Evolutionary conservation across 257 asterid species (phyloP), one percentile per base, ranked within the genome.

Genomic region (Voacanga thouarsii): DNA sequence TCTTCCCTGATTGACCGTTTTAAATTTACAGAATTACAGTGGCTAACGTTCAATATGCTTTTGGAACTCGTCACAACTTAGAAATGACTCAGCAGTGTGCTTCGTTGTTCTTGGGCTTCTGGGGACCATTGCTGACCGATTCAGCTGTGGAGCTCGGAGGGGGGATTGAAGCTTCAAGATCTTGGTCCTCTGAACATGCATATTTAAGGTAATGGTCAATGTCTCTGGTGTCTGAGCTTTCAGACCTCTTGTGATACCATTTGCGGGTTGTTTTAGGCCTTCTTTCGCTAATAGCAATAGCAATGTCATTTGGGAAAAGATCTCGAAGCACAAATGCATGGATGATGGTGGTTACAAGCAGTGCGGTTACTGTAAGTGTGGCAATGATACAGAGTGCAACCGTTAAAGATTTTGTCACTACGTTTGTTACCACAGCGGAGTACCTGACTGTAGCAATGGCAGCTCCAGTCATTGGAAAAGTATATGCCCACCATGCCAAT

Each of bases 401-500:
- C 0, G 90, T 71, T 75, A 92, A 39, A 59, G 64, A 49, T 75
- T 82, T 86, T 21, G 97, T 86, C 41, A 81, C 72, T 1, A 50
- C 9, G 53, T 80, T 86, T n/a, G 85, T 72, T 16, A 90, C 94
- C 71, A 63, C 87, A 18, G 64, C 39, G 7, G 98, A 79, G 88
- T 92, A 92, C 68, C 82, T 86, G 57, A 92, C 86, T 19, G 96
- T 90, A 7, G 97, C 96, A 7, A 89, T 82, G 11, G 91, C 97
- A 0, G 92, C 97, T 33, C 94, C 93, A 0, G 98, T 92, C 98
- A 92, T 92, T 0, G 98, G 97, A 73, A 94, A 92, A 10, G 98
- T 94, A 85, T 94, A 94, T 9, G 96, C 98, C 98, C 98, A 94
- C 97, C 98, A 94, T 18, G 94, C 93, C 78, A 92, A 49, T 15